Evolutionary conservation across 2,329 filamentous ascomycete species (phyloP).

Genomic region (Trichoderma guizhouense): DNA sequence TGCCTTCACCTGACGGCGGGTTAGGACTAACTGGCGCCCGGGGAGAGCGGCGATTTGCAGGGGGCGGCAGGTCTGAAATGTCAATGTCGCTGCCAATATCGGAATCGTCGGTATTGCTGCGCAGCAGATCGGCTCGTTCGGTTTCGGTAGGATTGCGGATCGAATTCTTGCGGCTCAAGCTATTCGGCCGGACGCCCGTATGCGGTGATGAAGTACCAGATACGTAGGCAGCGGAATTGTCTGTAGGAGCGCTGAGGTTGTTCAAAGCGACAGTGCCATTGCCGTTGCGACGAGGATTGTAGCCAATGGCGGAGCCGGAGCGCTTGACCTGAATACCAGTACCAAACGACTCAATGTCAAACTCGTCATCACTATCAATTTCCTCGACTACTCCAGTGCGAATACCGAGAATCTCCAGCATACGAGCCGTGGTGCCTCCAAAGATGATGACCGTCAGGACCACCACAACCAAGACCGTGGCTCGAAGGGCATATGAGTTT

Average conservation of each 20-base stretch:
- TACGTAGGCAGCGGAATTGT: constrained; percentile 46
- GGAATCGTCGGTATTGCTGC: constrained; percentile 49
- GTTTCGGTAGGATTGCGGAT: constrained; percentile 43
- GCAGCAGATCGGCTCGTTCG: constrained; percentile 56
- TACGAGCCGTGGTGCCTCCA: constrained; percentile 91
- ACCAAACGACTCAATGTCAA: constrained; percentile 81
- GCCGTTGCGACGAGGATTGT: constrained; percentile 64
- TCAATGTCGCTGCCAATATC: constrained; percentile 64
- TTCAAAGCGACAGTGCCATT: constrained; percentile 60
- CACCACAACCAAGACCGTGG: constrained; percentile 95
- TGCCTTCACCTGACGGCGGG: constrained; percentile 27
- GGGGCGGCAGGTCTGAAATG: constrained; percentile 63
- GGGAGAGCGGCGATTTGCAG: constrained; percentile 45
- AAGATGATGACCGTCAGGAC: constrained; percentile 99
- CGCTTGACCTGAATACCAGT: constrained; percentile 77
- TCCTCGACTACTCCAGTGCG: constrained; percentile 95
- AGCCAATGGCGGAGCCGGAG: constrained; percentile 72
- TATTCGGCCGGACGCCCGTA: constrained; percentile 40
- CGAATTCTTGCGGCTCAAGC: constrained; percentile 53
- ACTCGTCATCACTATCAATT: constrained; percentile 96
- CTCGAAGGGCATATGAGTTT: constrained; percentile 78
- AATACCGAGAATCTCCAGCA: constrained; percentile 97
- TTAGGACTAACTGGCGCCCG: constrained; percentile 30
- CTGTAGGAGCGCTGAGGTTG: constrained; percentile 42
- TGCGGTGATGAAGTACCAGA: constrained; percentile 53